Conservation (phyloP, 495 filamentous ascomycete genomes). For the Neurospora sp. region DNA sequence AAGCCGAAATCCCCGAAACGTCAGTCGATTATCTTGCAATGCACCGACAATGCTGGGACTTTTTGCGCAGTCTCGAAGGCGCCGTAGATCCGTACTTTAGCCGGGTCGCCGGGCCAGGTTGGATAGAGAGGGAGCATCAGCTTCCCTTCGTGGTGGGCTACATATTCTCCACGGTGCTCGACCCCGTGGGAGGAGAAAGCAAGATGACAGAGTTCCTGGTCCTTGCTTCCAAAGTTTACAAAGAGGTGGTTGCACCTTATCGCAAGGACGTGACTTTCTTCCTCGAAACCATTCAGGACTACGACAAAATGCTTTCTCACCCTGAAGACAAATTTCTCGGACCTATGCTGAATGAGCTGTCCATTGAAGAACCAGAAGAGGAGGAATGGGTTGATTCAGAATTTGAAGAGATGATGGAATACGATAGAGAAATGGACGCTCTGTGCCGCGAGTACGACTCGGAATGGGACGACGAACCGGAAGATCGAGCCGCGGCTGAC, state of each 20-base stretch:
- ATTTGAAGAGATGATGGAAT: background rate
- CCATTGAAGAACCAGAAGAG: background rate
- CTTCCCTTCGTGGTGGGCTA: background rate
- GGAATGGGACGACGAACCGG: background rate
- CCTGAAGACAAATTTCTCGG: background rate
- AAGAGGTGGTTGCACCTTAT: background rate
- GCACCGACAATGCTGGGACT: background rate
- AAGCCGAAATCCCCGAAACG: background rate
- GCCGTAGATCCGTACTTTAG: background rate
- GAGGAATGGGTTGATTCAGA: background rate
- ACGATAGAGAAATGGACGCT: background rate
- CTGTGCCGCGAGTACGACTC: background rate
- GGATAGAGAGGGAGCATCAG: slow-evolving; percentile 1
- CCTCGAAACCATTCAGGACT: background rate
- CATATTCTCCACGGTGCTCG: background rate
- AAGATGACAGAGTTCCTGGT: background rate
- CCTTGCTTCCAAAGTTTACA: background rate
- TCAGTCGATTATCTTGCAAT: background rate
- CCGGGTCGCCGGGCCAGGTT: background rate
- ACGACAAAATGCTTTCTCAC: background rate
- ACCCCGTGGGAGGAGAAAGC: background rate
- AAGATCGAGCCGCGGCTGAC: background rate
- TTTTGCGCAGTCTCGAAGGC: background rate
- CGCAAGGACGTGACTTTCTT: background rate
- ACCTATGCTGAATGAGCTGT: background rate